Percentiles rank a stretch among this genome's conserved stretches.
phyloP scores from a whole-genome alignment of 768 basidiomycete species.

The Termitomyces sp. region DNA sequence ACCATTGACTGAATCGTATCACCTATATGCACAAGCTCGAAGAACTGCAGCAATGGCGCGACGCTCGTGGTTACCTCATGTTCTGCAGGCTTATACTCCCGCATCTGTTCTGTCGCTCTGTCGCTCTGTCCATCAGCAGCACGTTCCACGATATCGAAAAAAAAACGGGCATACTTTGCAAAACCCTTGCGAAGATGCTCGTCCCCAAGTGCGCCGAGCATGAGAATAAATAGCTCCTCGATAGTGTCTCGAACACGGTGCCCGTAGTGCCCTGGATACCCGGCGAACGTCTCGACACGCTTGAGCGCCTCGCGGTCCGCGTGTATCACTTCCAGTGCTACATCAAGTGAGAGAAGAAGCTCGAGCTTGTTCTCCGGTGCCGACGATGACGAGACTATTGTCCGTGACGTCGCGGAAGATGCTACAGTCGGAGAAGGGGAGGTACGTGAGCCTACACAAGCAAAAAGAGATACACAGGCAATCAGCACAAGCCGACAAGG shows the following conservation, averaged over 20 bases:
- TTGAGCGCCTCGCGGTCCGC: conserved; percentile 89
- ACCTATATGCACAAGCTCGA: conserved; percentile 94
- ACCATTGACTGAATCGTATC: conserved; percentile 98
- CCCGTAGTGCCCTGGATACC: conserved; percentile 86
- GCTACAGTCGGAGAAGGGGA: conserved; percentile 5
- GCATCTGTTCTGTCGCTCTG: conserved; percentile 90
- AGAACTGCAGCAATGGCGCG: conserved; percentile 92
- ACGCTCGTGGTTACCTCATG: conserved; percentile 78
- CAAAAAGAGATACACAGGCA: neutral
- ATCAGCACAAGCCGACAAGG: neutral
- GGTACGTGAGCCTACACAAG: neutral
- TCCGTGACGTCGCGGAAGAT: conserved; percentile 1
- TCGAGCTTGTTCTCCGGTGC: conserved; percentile 50
- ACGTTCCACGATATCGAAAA: neutral
- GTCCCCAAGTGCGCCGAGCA: conserved; percentile 73
- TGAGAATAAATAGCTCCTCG: conserved; percentile 87
- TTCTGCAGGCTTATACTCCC: conserved; percentile 82
- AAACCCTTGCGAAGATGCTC: conserved; percentile 83
- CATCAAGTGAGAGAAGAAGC: conserved; percentile 85
- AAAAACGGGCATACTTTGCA: conserved; percentile 44
- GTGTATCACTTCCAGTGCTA: conserved; percentile 88
- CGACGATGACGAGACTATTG: neutral
- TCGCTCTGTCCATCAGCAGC: neutral
- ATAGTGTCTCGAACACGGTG: conserved; percentile 86
- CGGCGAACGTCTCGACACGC: conserved; percentile 84